Conservation (phyloP, 441 rosid species). For the Populus tomentosa region DNA sequence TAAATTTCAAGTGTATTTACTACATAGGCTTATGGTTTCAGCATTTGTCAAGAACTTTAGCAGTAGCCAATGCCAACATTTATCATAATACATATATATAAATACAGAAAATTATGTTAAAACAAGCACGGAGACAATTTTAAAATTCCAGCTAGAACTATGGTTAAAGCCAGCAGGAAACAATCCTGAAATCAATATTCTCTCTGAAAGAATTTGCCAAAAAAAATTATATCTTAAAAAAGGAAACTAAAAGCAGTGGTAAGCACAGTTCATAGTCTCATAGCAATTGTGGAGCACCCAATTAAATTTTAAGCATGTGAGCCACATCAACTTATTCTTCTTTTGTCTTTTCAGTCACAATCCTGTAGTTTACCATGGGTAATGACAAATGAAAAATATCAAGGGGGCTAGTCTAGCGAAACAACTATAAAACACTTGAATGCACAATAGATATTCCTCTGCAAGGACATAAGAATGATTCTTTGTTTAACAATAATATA, state of each 20-base stretch:
- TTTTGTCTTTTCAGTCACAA: not conserved
- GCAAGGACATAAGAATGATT: not conserved
- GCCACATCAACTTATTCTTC: not conserved
- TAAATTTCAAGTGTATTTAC: constrained; percentile 3
- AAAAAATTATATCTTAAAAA: too few relatives aligned
- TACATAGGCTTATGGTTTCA: not conserved
- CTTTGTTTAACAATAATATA: not conserved
- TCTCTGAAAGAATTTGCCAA: not conserved
- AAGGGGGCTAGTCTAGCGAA: not conserved
- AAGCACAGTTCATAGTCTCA: not conserved
- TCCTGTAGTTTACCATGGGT: not conserved
- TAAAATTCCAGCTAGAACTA: not conserved
- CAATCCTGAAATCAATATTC: not conserved
- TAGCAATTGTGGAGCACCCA: not conserved
- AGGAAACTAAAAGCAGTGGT: not conserved
- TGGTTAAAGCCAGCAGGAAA: not conserved
- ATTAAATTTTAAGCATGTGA: not conserved
- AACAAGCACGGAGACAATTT: not conserved
- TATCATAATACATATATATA: too few relatives aligned
- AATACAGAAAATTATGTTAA: not conserved
- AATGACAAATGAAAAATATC: not conserved
- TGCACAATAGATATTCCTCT: not conserved
- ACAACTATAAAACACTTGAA: not conserved
- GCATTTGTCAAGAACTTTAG: not conserved
- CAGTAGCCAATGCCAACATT: not conserved